Conservation (phyloP, 257 asterid genomes). For the Solanum peruvianum region DNA sequence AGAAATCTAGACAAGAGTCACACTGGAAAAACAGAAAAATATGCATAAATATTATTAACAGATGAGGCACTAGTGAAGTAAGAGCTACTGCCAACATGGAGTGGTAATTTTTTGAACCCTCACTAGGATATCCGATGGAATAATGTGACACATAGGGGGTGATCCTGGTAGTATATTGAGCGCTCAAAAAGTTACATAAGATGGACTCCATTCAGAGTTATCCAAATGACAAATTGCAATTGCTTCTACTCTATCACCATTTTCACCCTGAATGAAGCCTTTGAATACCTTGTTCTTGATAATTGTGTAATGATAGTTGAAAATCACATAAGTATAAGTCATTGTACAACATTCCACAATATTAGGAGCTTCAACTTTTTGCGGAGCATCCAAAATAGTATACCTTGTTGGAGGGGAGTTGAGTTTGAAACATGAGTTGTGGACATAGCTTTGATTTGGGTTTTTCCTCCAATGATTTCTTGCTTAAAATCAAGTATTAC, state of each 20-base stretch:
- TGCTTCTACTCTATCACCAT: constrained; percentile 45
- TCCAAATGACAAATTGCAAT: constrained; percentile 80
- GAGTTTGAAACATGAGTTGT: constrained; percentile 30
- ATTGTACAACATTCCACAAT: too few relatives aligned
- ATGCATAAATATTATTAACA: not conserved
- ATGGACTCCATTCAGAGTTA: constrained; percentile 55
- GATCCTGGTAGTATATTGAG: constrained; percentile 51
- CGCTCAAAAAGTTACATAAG: constrained; percentile 40
- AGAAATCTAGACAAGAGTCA: too few relatives aligned
- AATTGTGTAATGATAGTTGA: too few relatives aligned
- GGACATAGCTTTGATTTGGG: constrained; percentile 19
- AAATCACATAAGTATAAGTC: too few relatives aligned
- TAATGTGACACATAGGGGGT: constrained; percentile 58
- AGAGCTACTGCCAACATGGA: not conserved
- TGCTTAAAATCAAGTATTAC: not conserved
- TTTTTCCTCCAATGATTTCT: constrained; percentile 9
- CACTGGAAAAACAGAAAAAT: not conserved
- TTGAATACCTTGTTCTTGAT: not conserved
- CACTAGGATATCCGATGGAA: constrained; percentile 61
- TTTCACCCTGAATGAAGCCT: constrained; percentile 31
- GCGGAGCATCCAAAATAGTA: not conserved
- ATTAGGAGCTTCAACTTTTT: too few relatives aligned
- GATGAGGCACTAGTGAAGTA: not conserved
- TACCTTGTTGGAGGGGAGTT: not conserved
- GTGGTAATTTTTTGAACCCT: constrained; percentile 20